Percentiles rank a stretch among this genome's conserved stretches.
Conservation (phyloP, 2,329 filamentous ascomycete genomes). For the Colletotrichum incanum region DNA sequence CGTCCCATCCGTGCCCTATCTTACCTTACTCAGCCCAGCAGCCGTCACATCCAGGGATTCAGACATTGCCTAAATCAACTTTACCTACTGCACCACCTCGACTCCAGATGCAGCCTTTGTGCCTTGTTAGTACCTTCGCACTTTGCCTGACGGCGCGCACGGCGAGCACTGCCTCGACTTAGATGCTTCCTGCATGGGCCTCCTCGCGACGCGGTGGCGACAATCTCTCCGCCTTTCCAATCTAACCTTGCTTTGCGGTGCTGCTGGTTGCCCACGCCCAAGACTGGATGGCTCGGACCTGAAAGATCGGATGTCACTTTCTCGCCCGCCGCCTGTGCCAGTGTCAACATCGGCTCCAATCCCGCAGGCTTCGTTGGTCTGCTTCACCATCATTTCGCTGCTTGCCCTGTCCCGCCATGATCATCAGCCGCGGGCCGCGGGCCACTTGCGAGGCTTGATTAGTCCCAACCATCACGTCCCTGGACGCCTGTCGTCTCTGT, state of each 20-base stretch:
- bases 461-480: conserved; percentile 25
- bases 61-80: neutral
- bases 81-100: neutral
- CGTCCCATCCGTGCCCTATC: neutral
- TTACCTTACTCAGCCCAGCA: neutral
- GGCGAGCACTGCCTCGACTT: conserved; percentile 23
- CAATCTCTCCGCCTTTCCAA: conserved; percentile 15
- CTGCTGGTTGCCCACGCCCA: neutral
- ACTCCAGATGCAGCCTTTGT: neutral
- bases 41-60: neutral
- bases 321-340: conserved; percentile 28
- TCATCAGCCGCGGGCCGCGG: conserved; percentile 40
- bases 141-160: conserved; percentile 25
- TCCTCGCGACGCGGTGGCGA: conserved; percentile 39
- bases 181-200: conserved; percentile 38
- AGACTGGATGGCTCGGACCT: conserved; percentile 21
- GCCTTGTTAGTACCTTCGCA: neutral
- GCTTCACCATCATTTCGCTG: conserved; percentile 40
- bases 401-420: conserved; percentile 38
- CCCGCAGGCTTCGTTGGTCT: conserved; percentile 20
- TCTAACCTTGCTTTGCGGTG: neutral
- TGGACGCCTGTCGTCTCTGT: conserved; percentile 4
- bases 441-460: conserved; percentile 39
- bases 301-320: conserved; percentile 40
- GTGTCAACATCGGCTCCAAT: conserved; percentile 17